Conservation (phyloP, 2,329 filamentous ascomycete genomes). For the Cordyceps javanica region DNA sequence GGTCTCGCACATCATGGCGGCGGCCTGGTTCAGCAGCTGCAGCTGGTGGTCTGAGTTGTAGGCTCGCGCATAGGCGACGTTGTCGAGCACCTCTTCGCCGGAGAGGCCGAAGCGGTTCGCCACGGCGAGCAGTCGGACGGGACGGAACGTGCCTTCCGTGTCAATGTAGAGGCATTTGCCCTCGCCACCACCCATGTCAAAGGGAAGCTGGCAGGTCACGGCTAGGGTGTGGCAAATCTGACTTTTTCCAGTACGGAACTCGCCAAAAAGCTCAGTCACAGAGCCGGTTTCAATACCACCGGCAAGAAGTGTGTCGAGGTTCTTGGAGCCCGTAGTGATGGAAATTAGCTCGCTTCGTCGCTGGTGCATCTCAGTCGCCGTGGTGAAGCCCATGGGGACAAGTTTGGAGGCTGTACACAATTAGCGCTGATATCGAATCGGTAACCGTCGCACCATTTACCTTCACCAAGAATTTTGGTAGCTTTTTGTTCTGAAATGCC, state of each 20-base stretch:
- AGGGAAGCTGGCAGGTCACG: slow-evolving; percentile 93
- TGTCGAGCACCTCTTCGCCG: slow-evolving; percentile 95
- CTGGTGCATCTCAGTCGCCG: slow-evolving; percentile 97
- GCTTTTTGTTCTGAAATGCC: slow-evolving; percentile 98
- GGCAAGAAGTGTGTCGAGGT: slow-evolving; percentile 88
- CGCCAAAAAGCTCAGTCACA: slow-evolving; percentile 96
- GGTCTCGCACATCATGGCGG: slow-evolving; percentile 99
- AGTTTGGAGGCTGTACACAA: slow-evolving; percentile 70
- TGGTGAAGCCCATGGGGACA: slow-evolving; percentile 98
- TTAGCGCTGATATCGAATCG: slow-evolving; percentile 4
- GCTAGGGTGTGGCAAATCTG: slow-evolving; percentile 98
- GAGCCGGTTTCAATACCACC: slow-evolving; percentile 96
- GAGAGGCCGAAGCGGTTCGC: slow-evolving; percentile 92
- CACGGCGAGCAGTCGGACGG: slow-evolving; percentile 82
- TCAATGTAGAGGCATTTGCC: slow-evolving; percentile 99
- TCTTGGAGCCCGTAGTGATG: slow-evolving; percentile 96
- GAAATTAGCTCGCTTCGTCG: slow-evolving; percentile 95
- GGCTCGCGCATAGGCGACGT: slow-evolving; percentile 93
- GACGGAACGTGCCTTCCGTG: slow-evolving; percentile 94
- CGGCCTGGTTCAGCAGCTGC: slow-evolving; percentile 87
- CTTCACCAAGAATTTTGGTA: slow-evolving; percentile 82
- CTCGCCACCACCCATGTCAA: slow-evolving; percentile 98
- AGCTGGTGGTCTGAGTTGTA: slow-evolving; percentile 99
- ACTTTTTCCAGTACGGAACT: slow-evolving; percentile 96
- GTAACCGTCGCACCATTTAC: slow-evolving; percentile 36